These are phyloP conservation scores for Cephalotrichum gorgonifer DNA, from an alignment of 2,329 filamentous ascomycete species.

Conservation along the genomic window DNA sequence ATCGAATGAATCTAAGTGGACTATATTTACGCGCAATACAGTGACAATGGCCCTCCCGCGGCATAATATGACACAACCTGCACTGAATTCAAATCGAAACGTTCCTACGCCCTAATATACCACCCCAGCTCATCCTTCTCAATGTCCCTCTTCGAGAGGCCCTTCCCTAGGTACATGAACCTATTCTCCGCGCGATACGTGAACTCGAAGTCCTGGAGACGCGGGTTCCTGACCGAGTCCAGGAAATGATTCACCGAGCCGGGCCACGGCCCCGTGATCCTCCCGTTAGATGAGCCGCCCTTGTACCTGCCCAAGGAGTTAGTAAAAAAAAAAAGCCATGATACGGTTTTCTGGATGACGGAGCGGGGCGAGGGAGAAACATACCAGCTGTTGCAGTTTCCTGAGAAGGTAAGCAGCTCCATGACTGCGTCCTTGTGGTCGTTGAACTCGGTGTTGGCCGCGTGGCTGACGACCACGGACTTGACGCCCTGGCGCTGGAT, in stretches of 20 bases:
- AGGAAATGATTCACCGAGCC: slow-evolving; percentile 32
- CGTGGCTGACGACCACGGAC: slow-evolving; percentile 29
- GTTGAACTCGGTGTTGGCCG: slow-evolving; percentile 21
- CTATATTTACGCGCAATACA: too few relatives aligned
- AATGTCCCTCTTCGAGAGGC: not conserved
- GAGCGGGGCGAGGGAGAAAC: slow-evolving; percentile 37
- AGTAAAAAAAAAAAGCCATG: slow-evolving; percentile 46
- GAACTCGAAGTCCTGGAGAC: slow-evolving; percentile 31
- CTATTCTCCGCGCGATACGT: slow-evolving; percentile 5
- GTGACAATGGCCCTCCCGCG: too few relatives aligned
- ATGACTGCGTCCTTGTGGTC: slow-evolving; percentile 3
- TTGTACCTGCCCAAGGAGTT: slow-evolving; percentile 29
- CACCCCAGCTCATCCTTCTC: slow-evolving; percentile 1
- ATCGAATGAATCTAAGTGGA: not conserved
- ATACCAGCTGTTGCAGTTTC: slow-evolving; percentile 3
- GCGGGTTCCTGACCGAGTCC: slow-evolving; percentile 27
- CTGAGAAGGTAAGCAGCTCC: slow-evolving; percentile 2
- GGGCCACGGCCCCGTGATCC: slow-evolving; percentile 32
- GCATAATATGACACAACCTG: too few relatives aligned
- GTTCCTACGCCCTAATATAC: slow-evolving; percentile 2
- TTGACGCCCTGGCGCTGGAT: slow-evolving; percentile 16
- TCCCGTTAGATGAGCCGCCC: slow-evolving; percentile 15
- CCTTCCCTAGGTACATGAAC: slow-evolving; percentile 1
- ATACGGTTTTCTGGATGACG: slow-evolving; percentile 35
- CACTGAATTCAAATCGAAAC: too few relatives aligned